phyloP scores from a whole-genome alignment of 768 basidiomycete species.

The Mycena olivaceomarginata region DNA sequence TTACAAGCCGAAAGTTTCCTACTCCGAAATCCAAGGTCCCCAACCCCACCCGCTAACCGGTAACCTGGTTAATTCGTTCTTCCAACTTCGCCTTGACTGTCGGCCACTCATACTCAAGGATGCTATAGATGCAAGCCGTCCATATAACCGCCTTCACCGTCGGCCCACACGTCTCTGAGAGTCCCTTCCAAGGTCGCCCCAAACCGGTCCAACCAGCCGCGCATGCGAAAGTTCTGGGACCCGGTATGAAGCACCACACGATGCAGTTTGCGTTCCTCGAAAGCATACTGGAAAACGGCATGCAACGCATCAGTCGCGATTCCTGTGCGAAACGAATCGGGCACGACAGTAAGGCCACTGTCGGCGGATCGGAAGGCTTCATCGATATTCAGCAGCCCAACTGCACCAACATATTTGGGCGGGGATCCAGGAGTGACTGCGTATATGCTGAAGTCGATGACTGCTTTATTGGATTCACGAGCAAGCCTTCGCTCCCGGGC shows the following conservation, averaged over 20 bases:
- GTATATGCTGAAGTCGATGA: conserved; percentile 61
- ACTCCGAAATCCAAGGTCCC: too few species aligned
- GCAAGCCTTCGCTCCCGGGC: conserved; percentile 56
- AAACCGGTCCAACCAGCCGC: conserved; percentile 65
- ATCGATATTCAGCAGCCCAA: conserved; percentile 63
- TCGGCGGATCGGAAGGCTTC: conserved; percentile 59
- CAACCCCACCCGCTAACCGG: too few species aligned
- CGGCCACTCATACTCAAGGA: conserved; percentile 66
- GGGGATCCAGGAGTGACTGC: conserved; percentile 42
- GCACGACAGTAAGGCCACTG: conserved; percentile 61
- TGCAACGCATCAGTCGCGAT: conserved; percentile 68
- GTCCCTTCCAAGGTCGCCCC: conserved; percentile 61
- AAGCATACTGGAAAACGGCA: conserved; percentile 59
- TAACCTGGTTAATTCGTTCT: conserved; percentile 16
- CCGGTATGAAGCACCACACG: conserved; percentile 64
- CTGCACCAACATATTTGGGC: conserved; percentile 58
- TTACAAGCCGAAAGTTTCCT: too few species aligned
- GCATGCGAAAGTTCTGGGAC: conserved; percentile 66
- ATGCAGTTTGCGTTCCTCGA: conserved; percentile 64
- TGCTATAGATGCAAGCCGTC: conserved; percentile 64
- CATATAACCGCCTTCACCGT: conserved; percentile 54
- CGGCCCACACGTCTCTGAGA: conserved; percentile 63
- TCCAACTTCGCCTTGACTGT: conserved; percentile 48
- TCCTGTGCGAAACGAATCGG: conserved; percentile 59
- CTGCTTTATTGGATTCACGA: conserved; percentile 55